Percentiles rank a stretch among this genome's conserved stretches.
Evolutionary conservation across 371 early-diverging fungal genomes (phyloP).

Genomic region (Apophysomyces trapeziformis): DNA sequence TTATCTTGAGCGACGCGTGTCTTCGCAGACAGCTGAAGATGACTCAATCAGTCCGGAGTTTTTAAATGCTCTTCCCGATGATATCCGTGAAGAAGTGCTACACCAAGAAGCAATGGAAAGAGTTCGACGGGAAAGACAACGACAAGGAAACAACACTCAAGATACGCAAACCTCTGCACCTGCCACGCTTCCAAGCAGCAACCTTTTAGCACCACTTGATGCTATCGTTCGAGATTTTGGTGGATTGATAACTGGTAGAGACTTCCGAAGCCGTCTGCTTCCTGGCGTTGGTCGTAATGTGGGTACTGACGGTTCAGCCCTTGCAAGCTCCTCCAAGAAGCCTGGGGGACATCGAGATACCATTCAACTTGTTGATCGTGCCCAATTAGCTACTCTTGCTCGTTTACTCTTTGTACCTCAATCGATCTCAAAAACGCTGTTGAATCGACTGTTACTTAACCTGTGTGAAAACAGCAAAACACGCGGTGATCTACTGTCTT

Average conservation of each 20-base stretch:
- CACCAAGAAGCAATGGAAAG: conserved; percentile 67
- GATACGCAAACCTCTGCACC: background rate
- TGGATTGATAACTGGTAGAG: conserved; percentile 34
- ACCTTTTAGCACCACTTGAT: conserved; percentile 27
- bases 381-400: conserved; percentile 81
- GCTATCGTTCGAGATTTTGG: conserved; percentile 23
- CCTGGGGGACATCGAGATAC: conserved; percentile 59
- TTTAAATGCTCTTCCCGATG: conserved; percentile 79
- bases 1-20: conserved; percentile 36
- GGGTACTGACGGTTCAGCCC: conserved; percentile 14
- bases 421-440: conserved; percentile 67
- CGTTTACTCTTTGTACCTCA: conserved; percentile 87
- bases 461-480: conserved; percentile 91
- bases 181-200: background rate
- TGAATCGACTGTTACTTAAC: conserved; percentile 79
- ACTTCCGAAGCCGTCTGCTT: conserved; percentile 29
- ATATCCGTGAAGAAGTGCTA: conserved; percentile 81
- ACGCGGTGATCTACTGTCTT: conserved; percentile 81
- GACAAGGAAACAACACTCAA: conserved; percentile 1
- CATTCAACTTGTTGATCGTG: conserved; percentile 83
- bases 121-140: conserved; percentile 54
- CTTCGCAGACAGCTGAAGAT: conserved; percentile 34
- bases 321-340: conserved; percentile 43
- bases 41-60: conserved; percentile 75
- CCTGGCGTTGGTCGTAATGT: conserved; percentile 21